Evolutionary conservation across 2,329 filamentous ascomycete genomes (phyloP).

Genomic region (Xylariaceae sp.): DNA sequence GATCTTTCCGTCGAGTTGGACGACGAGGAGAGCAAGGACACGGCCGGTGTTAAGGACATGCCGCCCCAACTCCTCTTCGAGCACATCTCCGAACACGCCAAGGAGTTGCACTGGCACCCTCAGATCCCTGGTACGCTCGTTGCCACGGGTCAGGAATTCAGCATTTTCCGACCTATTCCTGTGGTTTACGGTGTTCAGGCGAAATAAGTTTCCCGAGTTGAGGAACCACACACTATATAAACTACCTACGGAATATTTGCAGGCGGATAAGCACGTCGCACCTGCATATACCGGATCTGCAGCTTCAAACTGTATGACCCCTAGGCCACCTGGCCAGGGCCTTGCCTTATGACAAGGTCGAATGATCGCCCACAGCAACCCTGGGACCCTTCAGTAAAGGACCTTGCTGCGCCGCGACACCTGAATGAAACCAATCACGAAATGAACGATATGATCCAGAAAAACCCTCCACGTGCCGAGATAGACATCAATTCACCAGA

Average conservation of each 20-base stretch:
- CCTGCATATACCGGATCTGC: not conserved
- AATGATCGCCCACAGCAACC: not conserved
- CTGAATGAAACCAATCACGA: not conserved
- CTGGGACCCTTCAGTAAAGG: not conserved
- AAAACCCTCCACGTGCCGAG: not conserved
- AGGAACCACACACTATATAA: not conserved
- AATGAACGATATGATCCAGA: not conserved
- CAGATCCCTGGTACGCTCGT: slow-evolving; percentile 89
- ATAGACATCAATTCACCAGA: not conserved
- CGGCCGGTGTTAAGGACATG: slow-evolving; percentile 79
- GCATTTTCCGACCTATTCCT: slow-evolving; percentile 78
- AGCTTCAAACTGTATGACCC: not conserved
- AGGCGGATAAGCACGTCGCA: not conserved
- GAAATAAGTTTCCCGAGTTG: slow-evolving; percentile 21
- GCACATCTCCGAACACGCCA: slow-evolving; percentile 90
- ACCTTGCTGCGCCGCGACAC: too few species aligned
- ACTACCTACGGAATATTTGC: not conserved
- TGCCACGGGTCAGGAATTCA: slow-evolving; percentile 87
- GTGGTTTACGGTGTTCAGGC: slow-evolving; percentile 48
- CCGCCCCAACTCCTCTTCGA: slow-evolving; percentile 94
- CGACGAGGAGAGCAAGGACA: slow-evolving; percentile 91
- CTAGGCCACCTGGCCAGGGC: not conserved
- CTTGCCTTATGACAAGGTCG: not conserved
- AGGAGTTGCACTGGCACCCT: slow-evolving; percentile 96
- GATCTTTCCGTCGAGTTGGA: slow-evolving; percentile 95